phyloP scores from a whole-genome alignment of 2,329 filamentous ascomycete genomes.

The Magnaporthiopsis incrustans region DNA sequence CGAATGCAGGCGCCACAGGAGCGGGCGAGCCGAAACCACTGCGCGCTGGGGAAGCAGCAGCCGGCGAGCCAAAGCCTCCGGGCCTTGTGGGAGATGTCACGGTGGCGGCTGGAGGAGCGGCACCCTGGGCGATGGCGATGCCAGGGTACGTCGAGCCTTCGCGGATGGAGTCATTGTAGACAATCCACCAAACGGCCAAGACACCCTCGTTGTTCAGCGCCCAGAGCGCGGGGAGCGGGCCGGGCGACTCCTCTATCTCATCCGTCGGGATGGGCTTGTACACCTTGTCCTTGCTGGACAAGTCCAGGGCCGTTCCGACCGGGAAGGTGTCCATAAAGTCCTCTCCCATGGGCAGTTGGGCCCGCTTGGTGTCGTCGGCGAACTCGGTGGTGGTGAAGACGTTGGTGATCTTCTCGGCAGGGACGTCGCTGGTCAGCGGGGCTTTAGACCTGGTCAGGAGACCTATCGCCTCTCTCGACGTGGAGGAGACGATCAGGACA shows the following conservation, averaged over 20 bases:
- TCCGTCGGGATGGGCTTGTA: slow-evolving; percentile 66
- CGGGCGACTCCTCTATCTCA: slow-evolving; percentile 69
- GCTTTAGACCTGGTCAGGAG: slow-evolving; percentile 67
- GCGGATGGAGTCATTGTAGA: slow-evolving; percentile 81
- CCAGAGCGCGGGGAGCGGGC: slow-evolving; percentile 76
- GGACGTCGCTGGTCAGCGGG: slow-evolving; percentile 53
- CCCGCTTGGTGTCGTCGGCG: slow-evolving; percentile 65
- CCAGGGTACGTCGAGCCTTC: slow-evolving; percentile 66
- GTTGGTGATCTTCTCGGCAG: slow-evolving; percentile 50
- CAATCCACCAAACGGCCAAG: slow-evolving; percentile 80
- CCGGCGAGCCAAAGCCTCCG: slow-evolving; percentile 19
- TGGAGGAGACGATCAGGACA: slow-evolving; percentile 73
- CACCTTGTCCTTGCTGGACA: slow-evolving; percentile 76
- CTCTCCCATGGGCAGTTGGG: slow-evolving; percentile 65
- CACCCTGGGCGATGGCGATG: slow-evolving; percentile 42
- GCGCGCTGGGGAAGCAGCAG: slow-evolving; percentile 14
- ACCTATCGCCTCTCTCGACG: slow-evolving; percentile 70
- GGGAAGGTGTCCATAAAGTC: slow-evolving; percentile 64
- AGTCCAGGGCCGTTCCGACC: slow-evolving; percentile 72
- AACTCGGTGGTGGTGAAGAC: slow-evolving; percentile 69
- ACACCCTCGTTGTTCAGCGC: slow-evolving; percentile 84
- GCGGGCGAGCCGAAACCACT: slow-evolving; percentile 35
- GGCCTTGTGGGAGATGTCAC: slow-evolving; percentile 19
- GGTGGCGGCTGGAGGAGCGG: slow-evolving; percentile 24
- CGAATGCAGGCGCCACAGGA: slow-evolving; percentile 34